Percentiles rank a stretch among this genome's conserved stretches.
phyloP scores from a whole-genome alignment of 768 basidiomycete species.

The Hydnomerulius pinastri region DNA sequence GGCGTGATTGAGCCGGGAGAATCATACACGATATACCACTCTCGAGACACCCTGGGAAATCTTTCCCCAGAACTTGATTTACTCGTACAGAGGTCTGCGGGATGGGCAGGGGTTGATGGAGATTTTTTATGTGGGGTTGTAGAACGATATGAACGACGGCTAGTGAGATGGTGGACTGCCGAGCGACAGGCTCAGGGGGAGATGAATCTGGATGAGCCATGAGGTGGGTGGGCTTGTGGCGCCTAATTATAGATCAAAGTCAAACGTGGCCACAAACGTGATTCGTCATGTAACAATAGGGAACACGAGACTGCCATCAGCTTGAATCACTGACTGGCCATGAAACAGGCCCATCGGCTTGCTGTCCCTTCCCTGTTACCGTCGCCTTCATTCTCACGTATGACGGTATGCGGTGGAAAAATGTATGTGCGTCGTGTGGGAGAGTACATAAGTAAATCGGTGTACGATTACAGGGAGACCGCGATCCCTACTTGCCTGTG shows the following conservation, averaged over 20 bases:
- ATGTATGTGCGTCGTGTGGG: slow-evolving; percentile 2
- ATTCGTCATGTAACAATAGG: too few species aligned
- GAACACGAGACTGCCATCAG: too few species aligned
- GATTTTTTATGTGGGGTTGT: slow-evolving; percentile 57
- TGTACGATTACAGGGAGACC: too few species aligned
- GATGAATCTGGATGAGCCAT: slow-evolving; percentile 16
- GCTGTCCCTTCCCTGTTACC: too few species aligned
- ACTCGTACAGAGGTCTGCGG: slow-evolving; percentile 53
- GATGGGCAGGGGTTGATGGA: slow-evolving; percentile 55
- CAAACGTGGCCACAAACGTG: neutral
- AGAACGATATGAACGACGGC: slow-evolving; percentile 65
- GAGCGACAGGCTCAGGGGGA: slow-evolving; percentile 24
- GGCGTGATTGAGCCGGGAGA: slow-evolving; percentile 53
- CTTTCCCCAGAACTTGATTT: slow-evolving; percentile 50
- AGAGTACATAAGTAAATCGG: slow-evolving; percentile 3
- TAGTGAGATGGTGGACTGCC: slow-evolving; percentile 51
- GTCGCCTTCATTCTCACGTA: too few species aligned
- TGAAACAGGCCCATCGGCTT: too few species aligned
- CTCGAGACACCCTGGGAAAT: slow-evolving; percentile 65
- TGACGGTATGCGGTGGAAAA: neutral
- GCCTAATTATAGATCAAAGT: neutral
- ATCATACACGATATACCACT: slow-evolving; percentile 61
- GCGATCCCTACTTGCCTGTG: too few species aligned
- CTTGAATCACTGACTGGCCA: too few species aligned
- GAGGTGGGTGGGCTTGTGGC: slow-evolving; percentile 10